Evolutionary conservation across 805 yeast genomes (phyloP), one percentile per base, ranked within the genome.

Genomic region (Wickerhamia fluorescens): DNA sequence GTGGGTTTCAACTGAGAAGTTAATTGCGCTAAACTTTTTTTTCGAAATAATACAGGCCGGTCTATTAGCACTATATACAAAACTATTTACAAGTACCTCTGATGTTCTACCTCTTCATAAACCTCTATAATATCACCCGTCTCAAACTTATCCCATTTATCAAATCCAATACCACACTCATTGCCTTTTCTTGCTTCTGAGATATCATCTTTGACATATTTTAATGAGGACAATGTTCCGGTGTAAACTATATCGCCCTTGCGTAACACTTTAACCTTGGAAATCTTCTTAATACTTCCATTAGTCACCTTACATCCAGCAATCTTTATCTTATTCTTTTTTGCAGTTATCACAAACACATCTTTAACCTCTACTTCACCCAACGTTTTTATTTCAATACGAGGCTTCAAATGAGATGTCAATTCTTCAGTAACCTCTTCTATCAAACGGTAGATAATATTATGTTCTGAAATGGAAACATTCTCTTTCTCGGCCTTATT

Each of bases 161-260:
- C 73, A 39, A 92, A 75, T 0, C 85, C 61, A 14, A 89, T 50
- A 30, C 98, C 98, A 63, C 96, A 92, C 43, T 92, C 98, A 16
- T 71, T 71, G 16, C 95, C 96, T 56, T 84, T 88, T 34, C 73
- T 73, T 6, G 83, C 84, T 45, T 81, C 89, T 2, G 58, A 41
- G 4, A 79, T 82, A 41, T 84, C 94, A 25, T 84, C 88, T 51
- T 85, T 86, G 29, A 75, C 77, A 37, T 82, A 84, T 56, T 84
- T 87, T 52, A 92, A 66, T 5, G 89, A 76, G 3, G 78, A 71
- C 6, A 92, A 50, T 7, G 59, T 58, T 2, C 95, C 96, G 23
- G 66, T 41, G 56, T 53, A 65, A 5, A 73, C 51, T 11, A 66
- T 65, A 19, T 64, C 60, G 1, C 53, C 66, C 3, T 63, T 59